Evolutionary conservation across 2,329 filamentous ascomycete genomes (phyloP).

Genomic region (Pseudonectria buxi): DNA sequence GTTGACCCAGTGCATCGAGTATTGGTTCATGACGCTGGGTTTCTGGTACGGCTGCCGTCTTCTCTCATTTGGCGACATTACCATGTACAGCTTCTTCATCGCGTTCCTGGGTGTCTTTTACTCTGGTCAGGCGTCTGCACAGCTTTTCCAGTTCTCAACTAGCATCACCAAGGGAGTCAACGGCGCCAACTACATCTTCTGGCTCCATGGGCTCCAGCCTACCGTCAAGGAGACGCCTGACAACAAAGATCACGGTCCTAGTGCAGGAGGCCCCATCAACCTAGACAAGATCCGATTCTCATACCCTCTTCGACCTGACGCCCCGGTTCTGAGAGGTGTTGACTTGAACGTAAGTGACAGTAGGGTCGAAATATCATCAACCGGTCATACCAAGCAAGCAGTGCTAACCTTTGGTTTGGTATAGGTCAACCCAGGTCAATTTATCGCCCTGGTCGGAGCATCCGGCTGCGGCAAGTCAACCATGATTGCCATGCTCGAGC

Average conservation of each 20-base stretch:
- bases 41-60: slow-evolving; percentile 22
- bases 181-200: slow-evolving; percentile 45
- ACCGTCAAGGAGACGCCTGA: slow-evolving; percentile 35
- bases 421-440: slow-evolving; percentile 31
- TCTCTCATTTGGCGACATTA: slow-evolving; percentile 37
- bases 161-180: slow-evolving; percentile 45
- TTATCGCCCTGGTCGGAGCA: slow-evolving; percentile 44
- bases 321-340: slow-evolving; percentile 36
- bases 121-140: slow-evolving; percentile 33
- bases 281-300: slow-evolving; percentile 55
- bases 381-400: no score
- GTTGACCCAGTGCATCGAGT: slow-evolving; percentile 25
- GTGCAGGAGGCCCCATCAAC: slow-evolving; percentile 30
- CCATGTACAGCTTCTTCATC: slow-evolving; percentile 46
- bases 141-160: slow-evolving; percentile 41
- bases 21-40: slow-evolving; percentile 3
- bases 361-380: no score
- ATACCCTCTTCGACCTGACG: slow-evolving; percentile 46
- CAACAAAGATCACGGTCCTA: slow-evolving; percentile 32
- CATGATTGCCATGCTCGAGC: slow-evolving; percentile 43
- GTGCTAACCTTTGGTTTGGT: no score
- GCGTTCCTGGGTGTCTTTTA: slow-evolving; percentile 46
- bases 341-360: slow-evolving; percentile 9
- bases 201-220: slow-evolving; percentile 36
- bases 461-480: slow-evolving; percentile 50